Conservation (phyloP, 2,329 filamentous ascomycete species). For the Clonostachys solani region DNA sequence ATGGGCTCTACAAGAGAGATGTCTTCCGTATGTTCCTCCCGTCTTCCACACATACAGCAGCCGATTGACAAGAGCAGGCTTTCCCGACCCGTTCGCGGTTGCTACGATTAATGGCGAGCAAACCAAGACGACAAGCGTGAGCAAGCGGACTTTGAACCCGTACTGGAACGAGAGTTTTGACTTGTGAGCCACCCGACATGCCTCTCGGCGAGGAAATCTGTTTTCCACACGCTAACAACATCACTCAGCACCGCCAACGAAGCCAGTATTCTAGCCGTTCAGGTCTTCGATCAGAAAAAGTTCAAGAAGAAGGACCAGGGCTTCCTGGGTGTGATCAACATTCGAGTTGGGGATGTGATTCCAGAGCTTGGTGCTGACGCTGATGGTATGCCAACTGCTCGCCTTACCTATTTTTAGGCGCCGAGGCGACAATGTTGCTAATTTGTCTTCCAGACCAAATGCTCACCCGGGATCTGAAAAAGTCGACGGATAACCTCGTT, state of each 20-base stretch:
- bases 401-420: constrained; percentile 1
- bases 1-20: constrained; percentile 98
- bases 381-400: constrained; percentile 63
- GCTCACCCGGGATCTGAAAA: constrained; percentile 95
- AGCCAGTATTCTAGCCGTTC: constrained; percentile 93
- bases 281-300: constrained; percentile 99
- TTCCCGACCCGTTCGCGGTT: constrained; percentile 96
- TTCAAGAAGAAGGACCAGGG: constrained; percentile 99
- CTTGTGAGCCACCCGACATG: constrained; percentile 61
- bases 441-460: constrained; percentile 73
- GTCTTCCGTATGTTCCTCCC: constrained; percentile 76
- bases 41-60: neutral
- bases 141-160: constrained; percentile 97
- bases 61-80: constrained; percentile 57
- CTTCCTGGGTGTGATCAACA: constrained; percentile 95
- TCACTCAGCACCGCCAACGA: constrained; percentile 77
- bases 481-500: constrained; percentile 95
- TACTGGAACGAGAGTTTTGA: constrained; percentile 99
- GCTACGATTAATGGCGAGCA: constrained; percentile 97
- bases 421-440: constrained; percentile 26
- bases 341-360: constrained; percentile 90
- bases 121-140: constrained; percentile 95
- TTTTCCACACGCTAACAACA: constrained; percentile 2
- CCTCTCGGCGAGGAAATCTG: neutral
- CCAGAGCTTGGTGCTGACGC: constrained; percentile 78